Percentiles rank a stretch among this genome's conserved stretches.
phyloP scores from a whole-genome alignment of 2,329 filamentous ascomycete species.

The Chrysoporthe cubensis region DNA sequence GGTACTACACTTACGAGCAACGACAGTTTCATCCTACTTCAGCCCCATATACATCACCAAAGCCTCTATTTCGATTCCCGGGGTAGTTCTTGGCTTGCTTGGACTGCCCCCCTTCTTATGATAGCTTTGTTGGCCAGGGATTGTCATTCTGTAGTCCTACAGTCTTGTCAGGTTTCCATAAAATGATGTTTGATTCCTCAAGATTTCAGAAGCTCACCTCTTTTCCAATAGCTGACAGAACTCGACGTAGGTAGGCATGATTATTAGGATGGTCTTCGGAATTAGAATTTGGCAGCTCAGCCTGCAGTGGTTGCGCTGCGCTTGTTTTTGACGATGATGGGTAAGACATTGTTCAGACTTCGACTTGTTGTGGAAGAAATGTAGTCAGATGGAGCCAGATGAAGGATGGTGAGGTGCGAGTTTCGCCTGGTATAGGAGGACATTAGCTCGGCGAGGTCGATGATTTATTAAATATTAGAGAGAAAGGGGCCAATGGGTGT shows the following conservation, averaged over 20 bases:
- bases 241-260: neutral
- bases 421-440: neutral
- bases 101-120: neutral
- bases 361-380: neutral
- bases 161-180: neutral
- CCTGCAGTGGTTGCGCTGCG: neutral
- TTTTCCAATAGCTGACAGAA: neutral
- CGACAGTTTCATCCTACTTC: neutral
- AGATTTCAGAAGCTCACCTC: neutral
- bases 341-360: neutral
- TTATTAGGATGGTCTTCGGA: neutral
- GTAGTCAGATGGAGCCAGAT: neutral
- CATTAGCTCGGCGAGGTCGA: neutral
- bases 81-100: neutral
- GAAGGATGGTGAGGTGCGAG: neutral
- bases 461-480: neutral
- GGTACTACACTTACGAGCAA: neutral
- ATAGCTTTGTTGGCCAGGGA: neutral
- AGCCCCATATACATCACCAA: conserved; percentile 5
- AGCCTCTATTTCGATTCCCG: neutral
- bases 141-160: neutral
- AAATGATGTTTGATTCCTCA: neutral
- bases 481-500: neutral
- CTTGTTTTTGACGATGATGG: neutral
- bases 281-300: too few relatives aligned